phyloP scores from a whole-genome alignment of 1,139 yeast genomes.

The Sugiyamaella novakii region DNA sequence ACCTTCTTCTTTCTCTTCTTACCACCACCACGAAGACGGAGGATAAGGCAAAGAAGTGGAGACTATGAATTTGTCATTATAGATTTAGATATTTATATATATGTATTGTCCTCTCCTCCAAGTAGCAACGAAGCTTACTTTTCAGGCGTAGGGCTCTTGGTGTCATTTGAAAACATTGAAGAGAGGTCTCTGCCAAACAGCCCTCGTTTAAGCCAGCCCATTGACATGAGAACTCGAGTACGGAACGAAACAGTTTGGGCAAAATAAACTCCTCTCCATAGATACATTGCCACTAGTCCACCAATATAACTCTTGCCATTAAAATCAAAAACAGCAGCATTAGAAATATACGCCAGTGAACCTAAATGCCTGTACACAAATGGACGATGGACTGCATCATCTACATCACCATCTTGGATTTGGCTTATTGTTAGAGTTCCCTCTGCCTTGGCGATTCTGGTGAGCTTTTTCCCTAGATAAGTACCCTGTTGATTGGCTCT shows the following conservation, averaged over 20 bases:
- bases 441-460: constrained; percentile 49
- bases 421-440: constrained; percentile 46
- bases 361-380: constrained; percentile 62
- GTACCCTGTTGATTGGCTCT: constrained; percentile 67
- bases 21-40: constrained; percentile 99
- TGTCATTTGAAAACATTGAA: constrained; percentile 35
- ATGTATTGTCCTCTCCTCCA: too few species aligned
- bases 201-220: constrained; percentile 68
- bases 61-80: too few species aligned
- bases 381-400: constrained; percentile 56
- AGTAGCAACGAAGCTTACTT: too few species aligned
- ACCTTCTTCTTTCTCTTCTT: constrained; percentile 99
- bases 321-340: constrained; percentile 65
- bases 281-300: constrained; percentile 63
- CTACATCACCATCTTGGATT: constrained; percentile 53
- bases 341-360: constrained; percentile 63
- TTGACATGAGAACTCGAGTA: constrained; percentile 57
- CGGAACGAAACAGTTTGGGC: constrained; percentile 63
- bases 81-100: too few species aligned
- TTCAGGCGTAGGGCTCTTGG: constrained; percentile 11
- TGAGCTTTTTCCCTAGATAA: constrained; percentile 58
- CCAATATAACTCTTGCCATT: constrained; percentile 59
- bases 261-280: constrained; percentile 68
- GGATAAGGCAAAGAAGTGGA: constrained; percentile 92
- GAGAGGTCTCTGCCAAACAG: constrained; percentile 61